These are phyloP conservation scores for Candida ascalaphidarum DNA, from an alignment of 805 yeast genomes.

Conservation along the genomic window DNA sequence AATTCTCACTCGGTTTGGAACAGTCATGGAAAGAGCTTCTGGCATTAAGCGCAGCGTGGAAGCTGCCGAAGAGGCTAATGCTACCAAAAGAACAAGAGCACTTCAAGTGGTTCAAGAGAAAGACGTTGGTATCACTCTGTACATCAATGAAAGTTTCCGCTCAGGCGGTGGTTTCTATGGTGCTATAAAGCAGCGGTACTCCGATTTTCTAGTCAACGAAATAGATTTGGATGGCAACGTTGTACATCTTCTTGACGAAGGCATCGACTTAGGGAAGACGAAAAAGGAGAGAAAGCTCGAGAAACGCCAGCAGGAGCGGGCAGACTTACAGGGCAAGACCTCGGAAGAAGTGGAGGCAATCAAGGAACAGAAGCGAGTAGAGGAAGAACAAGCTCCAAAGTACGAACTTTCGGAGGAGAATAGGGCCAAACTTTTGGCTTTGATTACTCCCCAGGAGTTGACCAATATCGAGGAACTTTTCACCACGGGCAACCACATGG, in stretches of 20 bases:
- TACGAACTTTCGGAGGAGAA: slow-evolving; percentile 41
- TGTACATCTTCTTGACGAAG: slow-evolving; percentile 67
- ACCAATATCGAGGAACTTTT: slow-evolving; percentile 46
- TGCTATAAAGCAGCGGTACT: slow-evolving; percentile 75
- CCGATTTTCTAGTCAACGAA: slow-evolving; percentile 92
- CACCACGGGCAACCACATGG: slow-evolving; percentile 46
- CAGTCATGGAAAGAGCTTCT: too few species aligned
- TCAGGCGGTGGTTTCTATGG: slow-evolving; percentile 59
- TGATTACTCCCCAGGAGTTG: slow-evolving; percentile 57
- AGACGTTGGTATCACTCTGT: slow-evolving; percentile 86
- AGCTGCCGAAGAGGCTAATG: too few species aligned
- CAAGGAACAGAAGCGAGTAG: slow-evolving; percentile 15
- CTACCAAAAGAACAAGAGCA: too few species aligned
- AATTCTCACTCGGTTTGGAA: too few species aligned
- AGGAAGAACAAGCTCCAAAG: slow-evolving; percentile 14
- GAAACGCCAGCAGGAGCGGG: slow-evolving; percentile 31
- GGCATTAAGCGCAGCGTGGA: too few species aligned
- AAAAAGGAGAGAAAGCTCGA: slow-evolving; percentile 42
- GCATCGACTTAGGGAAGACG: slow-evolving; percentile 41
- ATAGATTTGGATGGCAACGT: slow-evolving; percentile 62
- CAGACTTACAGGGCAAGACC: slow-evolving; percentile 20
- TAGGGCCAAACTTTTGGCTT: slow-evolving; percentile 37
- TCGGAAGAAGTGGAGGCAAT: slow-evolving; percentile 24
- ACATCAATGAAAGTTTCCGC: slow-evolving; percentile 38
- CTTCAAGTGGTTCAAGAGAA: slow-evolving; percentile 60